phyloP scores from a whole-genome alignment of 495 filamentous ascomycete species.

The Penicillium salamii region DNA sequence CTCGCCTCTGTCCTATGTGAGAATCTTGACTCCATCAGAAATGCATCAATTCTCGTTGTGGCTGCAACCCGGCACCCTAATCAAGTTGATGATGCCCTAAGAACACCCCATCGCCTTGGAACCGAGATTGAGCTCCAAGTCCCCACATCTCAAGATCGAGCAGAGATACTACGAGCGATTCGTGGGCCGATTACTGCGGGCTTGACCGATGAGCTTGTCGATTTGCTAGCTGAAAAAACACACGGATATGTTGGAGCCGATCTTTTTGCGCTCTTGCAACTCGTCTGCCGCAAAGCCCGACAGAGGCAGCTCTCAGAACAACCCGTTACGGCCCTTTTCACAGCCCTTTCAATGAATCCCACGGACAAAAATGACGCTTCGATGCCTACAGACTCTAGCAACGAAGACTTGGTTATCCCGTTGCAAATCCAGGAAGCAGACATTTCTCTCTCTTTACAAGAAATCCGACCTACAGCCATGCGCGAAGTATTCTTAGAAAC shows the following conservation, averaged over 20 bases:
- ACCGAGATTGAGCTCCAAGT: conserved; percentile 77
- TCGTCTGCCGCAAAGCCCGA: conserved; percentile 43
- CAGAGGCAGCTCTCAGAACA: conserved; percentile 27
- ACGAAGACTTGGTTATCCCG: conserved; percentile 8
- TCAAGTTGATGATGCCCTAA: conserved; percentile 71
- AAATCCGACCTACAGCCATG: conserved; percentile 79
- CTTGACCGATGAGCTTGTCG: conserved; percentile 35
- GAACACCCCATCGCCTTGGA: conserved; percentile 62
- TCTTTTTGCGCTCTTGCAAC: conserved; percentile 49
- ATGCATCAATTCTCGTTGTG: conserved; percentile 60
- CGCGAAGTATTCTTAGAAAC: conserved; percentile 84
- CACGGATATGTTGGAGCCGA: conserved; percentile 71
- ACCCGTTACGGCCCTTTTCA: neutral
- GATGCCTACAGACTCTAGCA: neutral
- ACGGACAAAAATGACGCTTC: neutral
- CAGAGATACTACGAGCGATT: conserved; percentile 64
- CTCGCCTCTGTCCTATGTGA: conserved; percentile 40
- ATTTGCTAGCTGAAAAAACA: conserved; percentile 54
- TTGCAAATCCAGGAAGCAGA: conserved; percentile 46
- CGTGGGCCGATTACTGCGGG: conserved; percentile 29
- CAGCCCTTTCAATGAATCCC: neutral
- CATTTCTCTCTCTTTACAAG: conserved; percentile 52
- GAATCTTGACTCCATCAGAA: conserved; percentile 42
- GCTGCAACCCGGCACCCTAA: conserved; percentile 70
- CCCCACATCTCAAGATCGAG: conserved; percentile 68